Conservation (phyloP, 495 filamentous ascomycete genomes). For the Lophiostoma macrostomum region DNA sequence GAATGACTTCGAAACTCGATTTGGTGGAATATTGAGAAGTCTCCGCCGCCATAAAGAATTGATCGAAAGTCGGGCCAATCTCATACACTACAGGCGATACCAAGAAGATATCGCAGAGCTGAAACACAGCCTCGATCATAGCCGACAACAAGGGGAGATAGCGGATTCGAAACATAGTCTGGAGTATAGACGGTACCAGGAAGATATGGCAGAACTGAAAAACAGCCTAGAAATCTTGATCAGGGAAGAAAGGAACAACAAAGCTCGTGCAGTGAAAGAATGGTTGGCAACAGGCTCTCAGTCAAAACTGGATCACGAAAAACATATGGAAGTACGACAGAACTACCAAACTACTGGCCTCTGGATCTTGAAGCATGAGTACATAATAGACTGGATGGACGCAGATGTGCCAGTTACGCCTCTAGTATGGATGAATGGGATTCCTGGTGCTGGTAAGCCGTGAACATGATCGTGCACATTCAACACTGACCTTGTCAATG, state of each 20-base stretch:
- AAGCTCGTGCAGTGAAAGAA: conserved; percentile 7
- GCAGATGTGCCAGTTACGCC: neutral
- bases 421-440: conserved; percentile 13
- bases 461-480: neutral
- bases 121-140: conserved; percentile 1
- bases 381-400: conserved; percentile 16
- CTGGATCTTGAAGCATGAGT: conserved; percentile 21
- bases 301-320: conserved; percentile 12
- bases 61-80: conserved; percentile 37
- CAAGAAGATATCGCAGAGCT: conserved; percentile 13
- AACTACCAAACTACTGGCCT: conserved; percentile 9
- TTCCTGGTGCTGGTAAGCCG: conserved; percentile 26
- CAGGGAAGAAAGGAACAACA: conserved; percentile 7
- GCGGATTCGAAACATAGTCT: too few relatives aligned
- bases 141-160: too few relatives aligned
- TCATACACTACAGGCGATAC: conserved; percentile 10
- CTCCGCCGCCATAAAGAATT: conserved; percentile 42
- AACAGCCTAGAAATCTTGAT: neutral
- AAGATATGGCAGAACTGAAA: conserved; percentile 7
- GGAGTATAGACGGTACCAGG: too few relatives aligned
- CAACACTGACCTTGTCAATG: too few relatives aligned
- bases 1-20: conserved; percentile 42
- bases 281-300: conserved; percentile 13
- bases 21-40: conserved; percentile 39
- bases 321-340: neutral